Conservation (phyloP, 345 rosid species). For the Brassica napus region Da-Ae NC_063445.1:965501-966000, state of each 20-base stretch:
- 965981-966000: background rate
- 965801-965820: background rate
- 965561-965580: constrained; percentile 42
- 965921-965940: background rate
- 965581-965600: constrained; percentile 42
- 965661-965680: background rate
- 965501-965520: constrained; percentile 8
- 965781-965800: background rate
- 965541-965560: constrained; percentile 24
- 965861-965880: background rate
- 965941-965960: background rate
- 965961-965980: background rate
- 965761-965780: background rate
- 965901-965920: background rate
- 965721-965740: background rate
- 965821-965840: background rate
- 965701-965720: background rate
- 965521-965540: constrained; percentile 27
- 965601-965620: constrained; percentile 34
- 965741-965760: background rate
- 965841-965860: background rate
- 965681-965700: constrained; percentile 8
- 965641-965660: constrained; percentile 31
- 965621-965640: constrained; percentile 32
- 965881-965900: background rate